Evolutionary conservation across 345 rosid genomes (phyloP).

Genomic region (Durio zibethinus): DNA sequence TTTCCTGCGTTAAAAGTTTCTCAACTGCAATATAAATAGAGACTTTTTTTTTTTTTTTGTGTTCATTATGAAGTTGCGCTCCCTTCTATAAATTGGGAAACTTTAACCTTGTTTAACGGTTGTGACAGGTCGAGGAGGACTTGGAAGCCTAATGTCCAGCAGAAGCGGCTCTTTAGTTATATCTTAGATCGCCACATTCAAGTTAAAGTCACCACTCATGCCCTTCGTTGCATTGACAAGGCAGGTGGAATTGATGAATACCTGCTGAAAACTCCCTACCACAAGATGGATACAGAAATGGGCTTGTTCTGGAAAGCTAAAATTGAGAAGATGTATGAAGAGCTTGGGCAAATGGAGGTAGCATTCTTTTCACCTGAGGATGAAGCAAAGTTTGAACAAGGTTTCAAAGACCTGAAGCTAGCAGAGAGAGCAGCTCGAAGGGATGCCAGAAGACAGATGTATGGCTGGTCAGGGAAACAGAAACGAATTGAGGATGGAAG

Average conservation of each 20-base stretch:
- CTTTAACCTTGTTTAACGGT: slow-evolving; percentile 3
- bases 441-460: slow-evolving; percentile 58
- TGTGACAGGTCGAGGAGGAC: slow-evolving; percentile 61
- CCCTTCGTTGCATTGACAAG: slow-evolving; percentile 96
- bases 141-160: slow-evolving; percentile 96
- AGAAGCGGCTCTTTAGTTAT: slow-evolving; percentile 89
- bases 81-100: slow-evolving; percentile 8
- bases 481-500: slow-evolving; percentile 28
- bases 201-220: slow-evolving; percentile 87
- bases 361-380: slow-evolving; percentile 72
- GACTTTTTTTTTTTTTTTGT: not conserved
- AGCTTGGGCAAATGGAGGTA: slow-evolving; percentile 72
- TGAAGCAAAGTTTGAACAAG: slow-evolving; percentile 72
- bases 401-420: slow-evolving; percentile 68
- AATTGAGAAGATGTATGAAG: slow-evolving; percentile 82
- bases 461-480: slow-evolving; percentile 36
- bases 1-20: not conserved
- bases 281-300: slow-evolving; percentile 91
- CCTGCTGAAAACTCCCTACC: slow-evolving; percentile 86
- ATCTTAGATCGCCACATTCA: slow-evolving; percentile 82
- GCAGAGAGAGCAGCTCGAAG: slow-evolving; percentile 60
- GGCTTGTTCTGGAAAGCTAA: slow-evolving; percentile 91
- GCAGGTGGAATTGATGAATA: slow-evolving; percentile 99
- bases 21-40: not conserved
- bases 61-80: not conserved